Evolutionary conservation across 1,139 yeast genomes (phyloP), one percentile per base, ranked within the genome.

Genomic region (Groenewaldozyma sp.): DNA sequence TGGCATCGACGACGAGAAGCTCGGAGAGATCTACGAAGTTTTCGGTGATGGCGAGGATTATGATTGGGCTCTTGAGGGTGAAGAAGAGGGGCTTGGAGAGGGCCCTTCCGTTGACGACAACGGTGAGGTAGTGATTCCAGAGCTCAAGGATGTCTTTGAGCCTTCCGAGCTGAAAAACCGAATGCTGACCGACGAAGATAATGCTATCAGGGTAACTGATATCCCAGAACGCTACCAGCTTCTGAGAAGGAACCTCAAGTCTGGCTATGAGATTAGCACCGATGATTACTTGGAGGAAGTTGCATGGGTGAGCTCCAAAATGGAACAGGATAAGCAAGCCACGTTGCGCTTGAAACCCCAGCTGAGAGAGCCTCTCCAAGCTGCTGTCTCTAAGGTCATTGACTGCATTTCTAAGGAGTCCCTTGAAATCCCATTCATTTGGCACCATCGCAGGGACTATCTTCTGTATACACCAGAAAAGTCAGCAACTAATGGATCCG

Each of bases 41-140:
- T 91, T 91, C 58, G 99, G 99, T 46, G 93, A 87, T 59, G 99
- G 98, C 35, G 91, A 81, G 45, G 97, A 88, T 58, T 91, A 91
- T 61, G 96, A 86, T 46, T 91, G 97, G 97, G 98, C 98, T 2
- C 69, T 93, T 44, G 96, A 86, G 54, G 69, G 63, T 14, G 68
- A 65, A 37, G 63, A 53, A 31, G 64, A 57, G 32, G 51, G 41
- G 11, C 83, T 79, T 49, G 80, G 78, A 44, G 63, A 64, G 29
- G 64, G 58, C 26, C 70, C 64, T 6, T 60, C 57, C 20, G 55
- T 55, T 13, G 59, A 53, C 3, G 64, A 58, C 27, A 78, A 71
- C 48, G 79, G 72, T 42, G 76, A 71, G 35, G 75, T 75, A 37
- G 37, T 26, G 6, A 36, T 24, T 9, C 33, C 71, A 24, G 70